Base-by-base conservation (phyloP, 805 yeast species). In the Spencermartinsiella europaea region DNA sequence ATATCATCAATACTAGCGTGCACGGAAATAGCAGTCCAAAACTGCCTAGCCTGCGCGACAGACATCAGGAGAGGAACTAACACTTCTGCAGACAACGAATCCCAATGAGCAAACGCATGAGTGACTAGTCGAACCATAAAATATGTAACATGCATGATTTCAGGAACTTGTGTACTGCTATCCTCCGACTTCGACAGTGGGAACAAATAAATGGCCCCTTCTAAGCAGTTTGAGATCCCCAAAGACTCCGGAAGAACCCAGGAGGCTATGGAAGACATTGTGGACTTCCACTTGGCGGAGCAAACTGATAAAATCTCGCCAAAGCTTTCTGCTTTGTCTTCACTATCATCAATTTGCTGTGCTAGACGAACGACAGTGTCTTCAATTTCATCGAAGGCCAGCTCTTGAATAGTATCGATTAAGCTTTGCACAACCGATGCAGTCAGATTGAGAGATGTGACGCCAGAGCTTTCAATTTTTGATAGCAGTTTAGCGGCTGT, bases 371-470 rank as follows among this genome's bases (percentile, higher is more conserved):
- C 31, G 20, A 43, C 48, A 19, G 16, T 45, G 34, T 39, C 43
- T 21, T 45, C 48, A 40, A 45, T 45, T 7, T 42, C 48, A 12
- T 39, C 34, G 15, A 45, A 27, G 27, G 35, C 40, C 22, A 21
- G 22, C 39, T 45, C 48, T 5, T 25, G 7, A 25, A 25, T 7
- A 7, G 31, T 7, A 25, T 25, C 31, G 12, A 25, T 25, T 25
- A 25, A 12, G 31, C 31, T 25, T 25, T 25, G 10, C 7, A 25
- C 31, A 25, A 25, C 31, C 12, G 31, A 25, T 7, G 12, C 31
- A 7, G 31, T 25, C 7, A 25, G 12, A 12, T 25, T 25, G 12
- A 25, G 10, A 7, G 31, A 25, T 12, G 7, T 25, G 7, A 7
- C 31, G 16, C 20, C 15, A n/a, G 14, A 8, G 7, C 15, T 17